Conservation (phyloP, 768 basidiomycete genomes). For the Tylopilus sp. region DNA sequence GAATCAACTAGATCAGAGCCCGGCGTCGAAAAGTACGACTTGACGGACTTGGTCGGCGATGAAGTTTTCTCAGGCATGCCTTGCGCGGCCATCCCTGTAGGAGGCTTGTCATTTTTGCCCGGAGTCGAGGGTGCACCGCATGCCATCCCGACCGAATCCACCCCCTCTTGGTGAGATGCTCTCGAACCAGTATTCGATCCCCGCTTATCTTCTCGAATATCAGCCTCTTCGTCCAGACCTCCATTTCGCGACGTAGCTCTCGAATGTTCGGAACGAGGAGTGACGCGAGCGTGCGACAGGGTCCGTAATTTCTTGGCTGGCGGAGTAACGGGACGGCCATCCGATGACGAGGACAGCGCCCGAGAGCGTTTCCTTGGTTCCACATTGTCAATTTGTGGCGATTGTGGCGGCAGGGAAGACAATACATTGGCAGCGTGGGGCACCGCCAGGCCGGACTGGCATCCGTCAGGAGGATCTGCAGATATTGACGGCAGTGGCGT, state of each 20-base stretch:
- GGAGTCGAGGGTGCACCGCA: slow-evolving; percentile 1
- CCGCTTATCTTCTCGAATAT: slow-evolving; percentile 1
- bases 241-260: slow-evolving; percentile 8
- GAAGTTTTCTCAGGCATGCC: slow-evolving; percentile 14
- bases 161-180: neutral
- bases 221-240: slow-evolving; percentile 3
- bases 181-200: neutral
- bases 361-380: slow-evolving; percentile 29
- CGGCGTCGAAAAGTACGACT: slow-evolving; percentile 37
- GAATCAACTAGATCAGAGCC: slow-evolving; percentile 33
- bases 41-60: slow-evolving; percentile 32
- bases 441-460: slow-evolving; percentile 4
- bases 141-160: neutral
- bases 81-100: neutral
- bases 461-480: slow-evolving; percentile 19
- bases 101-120: slow-evolving; percentile 1
- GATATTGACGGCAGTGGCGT: slow-evolving; percentile 23
- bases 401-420: slow-evolving; percentile 16
- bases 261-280: neutral
- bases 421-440: slow-evolving; percentile 9
- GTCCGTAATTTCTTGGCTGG: slow-evolving; percentile 24
- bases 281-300: slow-evolving; percentile 1
- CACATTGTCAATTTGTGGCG: slow-evolving; percentile 11
- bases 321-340: slow-evolving; percentile 22
- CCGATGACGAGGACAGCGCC: slow-evolving; percentile 26